Evolutionary conservation across 257 asterid genomes (phyloP).

Genomic region (Solanum pimpinellifolium): DNA sequence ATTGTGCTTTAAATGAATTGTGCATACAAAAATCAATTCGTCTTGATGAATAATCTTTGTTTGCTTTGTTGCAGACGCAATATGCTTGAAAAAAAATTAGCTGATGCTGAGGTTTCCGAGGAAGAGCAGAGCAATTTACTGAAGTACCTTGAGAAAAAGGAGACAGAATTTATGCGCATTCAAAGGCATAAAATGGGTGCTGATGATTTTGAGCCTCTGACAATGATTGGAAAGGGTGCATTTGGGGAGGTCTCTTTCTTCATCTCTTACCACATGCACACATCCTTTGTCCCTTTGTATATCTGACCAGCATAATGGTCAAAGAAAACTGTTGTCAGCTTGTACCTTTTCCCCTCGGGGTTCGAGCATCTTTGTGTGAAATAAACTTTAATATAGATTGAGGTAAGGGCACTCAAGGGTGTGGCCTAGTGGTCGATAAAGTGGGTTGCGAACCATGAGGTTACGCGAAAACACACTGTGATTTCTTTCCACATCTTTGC

Average conservation of each 20-base stretch:
- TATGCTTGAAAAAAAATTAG: conserved; percentile 78
- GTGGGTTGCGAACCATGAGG: not conserved
- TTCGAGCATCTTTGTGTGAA: not conserved
- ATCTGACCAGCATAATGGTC: not conserved
- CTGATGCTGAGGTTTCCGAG: conserved; percentile 85
- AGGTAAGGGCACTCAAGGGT: not conserved
- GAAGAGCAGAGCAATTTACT: conserved; percentile 81
- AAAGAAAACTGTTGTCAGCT: not conserved
- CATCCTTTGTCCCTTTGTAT: not conserved
- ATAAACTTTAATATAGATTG: not conserved
- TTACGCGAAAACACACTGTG: not conserved
- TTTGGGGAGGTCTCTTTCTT: conserved; percentile 75
- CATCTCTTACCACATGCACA: not conserved
- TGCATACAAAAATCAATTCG: not conserved
- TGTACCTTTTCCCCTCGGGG: not conserved
- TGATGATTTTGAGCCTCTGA: conserved; percentile 91
- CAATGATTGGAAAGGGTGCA: conserved; percentile 97
- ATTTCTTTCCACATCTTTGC: not conserved
- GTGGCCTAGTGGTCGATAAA: not conserved
- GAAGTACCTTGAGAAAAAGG: conserved; percentile 82
- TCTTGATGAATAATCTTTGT: not conserved
- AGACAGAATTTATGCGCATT: conserved; percentile 90
- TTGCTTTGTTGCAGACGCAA: conserved; percentile 48
- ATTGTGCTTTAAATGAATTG: not conserved
- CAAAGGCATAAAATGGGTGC: conserved; percentile 99